Conservation (phyloP, 148 eudicot species). For the Vaccinium darrowii region DNA sequence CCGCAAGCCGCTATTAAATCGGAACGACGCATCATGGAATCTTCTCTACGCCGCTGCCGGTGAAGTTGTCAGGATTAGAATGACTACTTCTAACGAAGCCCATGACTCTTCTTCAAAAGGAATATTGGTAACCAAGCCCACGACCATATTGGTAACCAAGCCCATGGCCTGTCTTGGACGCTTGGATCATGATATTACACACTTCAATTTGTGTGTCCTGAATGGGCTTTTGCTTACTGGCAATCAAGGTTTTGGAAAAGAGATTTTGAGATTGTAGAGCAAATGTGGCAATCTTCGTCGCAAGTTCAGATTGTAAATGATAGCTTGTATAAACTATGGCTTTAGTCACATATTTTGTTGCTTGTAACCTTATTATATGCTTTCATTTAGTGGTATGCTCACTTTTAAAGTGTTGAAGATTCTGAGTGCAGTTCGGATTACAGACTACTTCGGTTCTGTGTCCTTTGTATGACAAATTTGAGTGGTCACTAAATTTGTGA, state of each 20-base stretch:
- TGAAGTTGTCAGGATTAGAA: too few relatives aligned
- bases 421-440: background rate
- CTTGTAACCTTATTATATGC: background rate
- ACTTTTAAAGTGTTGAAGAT: background rate
- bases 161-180: too few relatives aligned
- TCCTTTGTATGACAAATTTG: background rate
- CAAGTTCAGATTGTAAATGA: slow-evolving; percentile 56
- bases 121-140: too few relatives aligned
- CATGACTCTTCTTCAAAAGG: too few relatives aligned
- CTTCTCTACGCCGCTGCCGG: too few relatives aligned
- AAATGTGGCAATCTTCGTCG: slow-evolving; percentile 65
- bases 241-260: slow-evolving; percentile 82
- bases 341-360: background rate
- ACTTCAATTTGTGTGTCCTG: slow-evolving; percentile 34
- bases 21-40: too few relatives aligned
- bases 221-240: slow-evolving; percentile 87
- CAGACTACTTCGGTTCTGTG: background rate
- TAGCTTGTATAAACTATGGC: background rate
- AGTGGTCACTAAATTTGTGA: background rate
- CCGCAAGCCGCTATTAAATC: too few relatives aligned
- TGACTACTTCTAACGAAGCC: too few relatives aligned
- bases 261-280: slow-evolving; percentile 77
- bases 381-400: slow-evolving; percentile 5
- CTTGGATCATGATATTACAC: too few relatives aligned
- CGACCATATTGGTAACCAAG: too few relatives aligned